phyloP scores from a whole-genome alignment of 2,329 filamentous ascomycete genomes.

The Chrysoporthe deuterocubensis region DNA sequence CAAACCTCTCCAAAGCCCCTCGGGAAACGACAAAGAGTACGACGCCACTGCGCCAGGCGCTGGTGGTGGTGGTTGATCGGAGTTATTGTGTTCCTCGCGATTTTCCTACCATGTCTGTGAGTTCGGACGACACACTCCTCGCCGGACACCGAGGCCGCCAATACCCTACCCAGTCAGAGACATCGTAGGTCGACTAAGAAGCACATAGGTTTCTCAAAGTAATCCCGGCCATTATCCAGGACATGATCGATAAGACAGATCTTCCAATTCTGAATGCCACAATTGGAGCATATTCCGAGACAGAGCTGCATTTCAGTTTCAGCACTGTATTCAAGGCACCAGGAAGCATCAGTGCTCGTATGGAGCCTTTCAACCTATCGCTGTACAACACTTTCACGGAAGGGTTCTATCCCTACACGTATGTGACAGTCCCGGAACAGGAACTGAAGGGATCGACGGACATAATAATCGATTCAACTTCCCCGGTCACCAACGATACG shows the following conservation, averaged over 20 bases:
- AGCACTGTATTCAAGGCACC: conserved; percentile 12
- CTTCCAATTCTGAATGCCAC: conserved; percentile 11
- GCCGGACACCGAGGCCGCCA: background rate
- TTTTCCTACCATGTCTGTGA: conserved; percentile 15
- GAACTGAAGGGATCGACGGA: conserved; percentile 11
- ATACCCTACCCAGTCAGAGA: background rate
- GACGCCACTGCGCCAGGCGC: conserved; percentile 7
- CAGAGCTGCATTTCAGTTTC: conserved; percentile 13
- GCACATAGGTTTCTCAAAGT: conserved; percentile 12
- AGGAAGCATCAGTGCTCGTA: conserved; percentile 13
- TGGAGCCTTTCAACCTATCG: conserved; percentile 12
- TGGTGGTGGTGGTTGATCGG: conserved; percentile 20
- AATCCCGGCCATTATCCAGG: conserved; percentile 10
- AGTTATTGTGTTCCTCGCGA: conserved; percentile 1
- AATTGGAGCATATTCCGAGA: conserved; percentile 18
- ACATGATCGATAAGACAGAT: conserved; percentile 16
- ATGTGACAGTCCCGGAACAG: conserved; percentile 4
- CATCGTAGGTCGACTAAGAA: background rate
- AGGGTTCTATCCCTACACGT: conserved; percentile 16
- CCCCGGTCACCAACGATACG: conserved; percentile 13
- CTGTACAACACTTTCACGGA: conserved; percentile 13
- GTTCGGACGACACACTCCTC: background rate
- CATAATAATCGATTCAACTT: conserved; percentile 3
- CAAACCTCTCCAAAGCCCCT: background rate
- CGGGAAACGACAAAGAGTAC: background rate